phyloP scores from a whole-genome alignment of 2,329 filamentous ascomycete genomes.

The Sarocladium strictum region DNA sequence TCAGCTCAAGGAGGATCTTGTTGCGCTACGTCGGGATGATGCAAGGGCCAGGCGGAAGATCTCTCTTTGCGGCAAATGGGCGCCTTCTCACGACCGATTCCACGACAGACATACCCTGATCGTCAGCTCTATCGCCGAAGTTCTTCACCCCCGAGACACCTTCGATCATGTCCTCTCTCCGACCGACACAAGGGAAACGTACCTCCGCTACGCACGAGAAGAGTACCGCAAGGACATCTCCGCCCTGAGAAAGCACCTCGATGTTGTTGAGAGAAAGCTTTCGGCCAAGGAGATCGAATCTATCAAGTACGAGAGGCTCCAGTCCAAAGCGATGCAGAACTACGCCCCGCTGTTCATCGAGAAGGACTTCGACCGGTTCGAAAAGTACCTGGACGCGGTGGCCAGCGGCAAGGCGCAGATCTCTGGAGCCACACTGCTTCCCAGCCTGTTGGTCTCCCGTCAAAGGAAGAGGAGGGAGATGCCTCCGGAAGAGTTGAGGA shows the following conservation, averaged over 20 bases:
- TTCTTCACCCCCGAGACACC: constrained; percentile 35
- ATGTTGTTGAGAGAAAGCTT: constrained; percentile 48
- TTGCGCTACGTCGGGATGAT: constrained; percentile 31
- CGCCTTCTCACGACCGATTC: constrained; percentile 46
- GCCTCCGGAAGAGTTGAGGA: constrained; percentile 1
- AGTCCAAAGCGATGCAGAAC: constrained; percentile 50
- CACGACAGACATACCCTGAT: constrained; percentile 55
- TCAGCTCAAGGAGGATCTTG: constrained; percentile 43
- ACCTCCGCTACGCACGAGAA: constrained; percentile 49
- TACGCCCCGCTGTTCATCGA: constrained; percentile 42
- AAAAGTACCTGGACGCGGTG: constrained; percentile 42
- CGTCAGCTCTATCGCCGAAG: constrained; percentile 50
- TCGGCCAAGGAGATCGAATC: constrained; percentile 36
- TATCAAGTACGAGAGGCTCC: constrained; percentile 52
- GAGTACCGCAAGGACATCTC: constrained; percentile 45
- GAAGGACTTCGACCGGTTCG: constrained; percentile 46
- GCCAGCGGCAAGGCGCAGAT: constrained; percentile 41
- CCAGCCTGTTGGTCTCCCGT: constrained; percentile 38
- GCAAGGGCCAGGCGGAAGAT: constrained; percentile 35
- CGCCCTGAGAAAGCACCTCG: constrained; percentile 45
- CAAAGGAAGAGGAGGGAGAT: not conserved
- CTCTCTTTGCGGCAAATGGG: constrained; percentile 56
- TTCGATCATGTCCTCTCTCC: constrained; percentile 24
- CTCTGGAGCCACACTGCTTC: constrained; percentile 49
- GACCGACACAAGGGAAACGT: constrained; percentile 37